Conservation (phyloP, 2,329 filamentous ascomycete species). For the Aspergillus unguis region DNA sequence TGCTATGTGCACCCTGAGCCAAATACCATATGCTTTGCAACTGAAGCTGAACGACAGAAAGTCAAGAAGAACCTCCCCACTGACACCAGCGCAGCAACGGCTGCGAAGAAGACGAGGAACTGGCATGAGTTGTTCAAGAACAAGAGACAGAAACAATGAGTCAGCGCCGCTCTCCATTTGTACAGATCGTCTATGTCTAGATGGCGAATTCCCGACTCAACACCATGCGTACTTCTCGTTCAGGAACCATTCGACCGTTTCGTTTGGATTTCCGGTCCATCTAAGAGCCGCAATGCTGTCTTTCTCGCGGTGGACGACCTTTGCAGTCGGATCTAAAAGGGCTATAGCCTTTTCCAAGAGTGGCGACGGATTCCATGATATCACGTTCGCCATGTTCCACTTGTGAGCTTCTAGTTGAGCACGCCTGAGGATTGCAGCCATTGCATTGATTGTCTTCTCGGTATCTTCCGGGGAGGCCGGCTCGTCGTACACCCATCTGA, state of each 20-base stretch:
- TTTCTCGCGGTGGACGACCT: slow-evolving; percentile 45
- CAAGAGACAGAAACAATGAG: slow-evolving; percentile 30
- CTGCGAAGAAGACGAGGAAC: slow-evolving; percentile 38
- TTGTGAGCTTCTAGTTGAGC: slow-evolving; percentile 68
- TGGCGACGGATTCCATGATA: slow-evolving; percentile 78
- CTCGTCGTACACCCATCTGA: slow-evolving; percentile 43
- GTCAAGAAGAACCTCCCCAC: slow-evolving; percentile 23
- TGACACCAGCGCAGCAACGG: slow-evolving; percentile 22
- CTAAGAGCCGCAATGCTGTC: slow-evolving; percentile 46
- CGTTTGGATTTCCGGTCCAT: slow-evolving; percentile 43
- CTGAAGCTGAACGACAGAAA: slow-evolving; percentile 29
- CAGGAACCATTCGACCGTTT: slow-evolving; percentile 45
- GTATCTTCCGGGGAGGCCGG: slow-evolving; percentile 41
- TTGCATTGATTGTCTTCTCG: slow-evolving; percentile 50
- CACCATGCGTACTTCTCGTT: slow-evolving; percentile 53
- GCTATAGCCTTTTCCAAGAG: slow-evolving; percentile 46
- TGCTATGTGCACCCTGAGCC: slow-evolving; percentile 35
- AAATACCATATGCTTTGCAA: slow-evolving; percentile 37
- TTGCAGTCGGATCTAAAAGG: slow-evolving; percentile 34
- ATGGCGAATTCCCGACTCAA: slow-evolving; percentile 22
- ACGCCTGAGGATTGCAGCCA: slow-evolving; percentile 62
- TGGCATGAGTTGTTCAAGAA: slow-evolving; percentile 45
- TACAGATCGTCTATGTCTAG: slow-evolving; percentile 12
- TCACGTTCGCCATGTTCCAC: slow-evolving; percentile 68
- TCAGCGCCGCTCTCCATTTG: slow-evolving; percentile 1